Base-by-base conservation (phyloP, 148 eudicot genomes). In the Chenopodium suecicum region DNA sequence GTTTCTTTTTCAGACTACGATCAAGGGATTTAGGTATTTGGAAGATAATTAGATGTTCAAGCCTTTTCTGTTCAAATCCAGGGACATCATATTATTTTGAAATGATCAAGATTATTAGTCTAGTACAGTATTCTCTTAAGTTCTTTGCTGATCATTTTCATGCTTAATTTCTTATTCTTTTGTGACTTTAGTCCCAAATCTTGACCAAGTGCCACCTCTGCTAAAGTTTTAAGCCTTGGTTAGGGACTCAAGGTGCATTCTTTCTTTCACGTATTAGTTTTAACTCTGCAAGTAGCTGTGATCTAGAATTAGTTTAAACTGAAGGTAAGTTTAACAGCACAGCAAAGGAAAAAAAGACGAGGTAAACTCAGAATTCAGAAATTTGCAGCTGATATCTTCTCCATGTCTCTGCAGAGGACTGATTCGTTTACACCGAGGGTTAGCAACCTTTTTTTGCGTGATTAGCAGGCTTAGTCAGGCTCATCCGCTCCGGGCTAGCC, bases 1-100 rank as follows among this genome's bases (percentile, higher is more conserved):
- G 41, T 71, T 74, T 50, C 34, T 48, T 60, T 41, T 56, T 1
- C 54, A 54, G 75, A 66, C 46, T 25, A 62, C 58, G 64, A 32
- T 76, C 74, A 5, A 65, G 63, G 71, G 50, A 50, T 63, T 27
- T 47, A 47, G 80, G 54, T 50, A 56, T 31, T 56, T 63, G 47
- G 54, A 71, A 20, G 67, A 56, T 50, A 41, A 27, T 41, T 83
- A 76, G 83, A 71, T 80, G 83, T 73, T 80, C 78, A 76, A 76
- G 70, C 29, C 71, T 83, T 56, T 47, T 78, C 54, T 19, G 73
- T 63, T 77, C 29, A 29, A 56, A 10, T 76, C 62, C 62, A 17
- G 62, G 62, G 54, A 13, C 52, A 48, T 50, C 54, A 11, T 52
- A 44, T 77, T 44, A 52, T 63, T 23, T 32, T 23, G n/a, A 22